A percentile compares a stretch with the other conserved stretches of the same genome.
Conservation (phyloP, 202 grass and related monocot species). For the Setaria viridis region DNA sequence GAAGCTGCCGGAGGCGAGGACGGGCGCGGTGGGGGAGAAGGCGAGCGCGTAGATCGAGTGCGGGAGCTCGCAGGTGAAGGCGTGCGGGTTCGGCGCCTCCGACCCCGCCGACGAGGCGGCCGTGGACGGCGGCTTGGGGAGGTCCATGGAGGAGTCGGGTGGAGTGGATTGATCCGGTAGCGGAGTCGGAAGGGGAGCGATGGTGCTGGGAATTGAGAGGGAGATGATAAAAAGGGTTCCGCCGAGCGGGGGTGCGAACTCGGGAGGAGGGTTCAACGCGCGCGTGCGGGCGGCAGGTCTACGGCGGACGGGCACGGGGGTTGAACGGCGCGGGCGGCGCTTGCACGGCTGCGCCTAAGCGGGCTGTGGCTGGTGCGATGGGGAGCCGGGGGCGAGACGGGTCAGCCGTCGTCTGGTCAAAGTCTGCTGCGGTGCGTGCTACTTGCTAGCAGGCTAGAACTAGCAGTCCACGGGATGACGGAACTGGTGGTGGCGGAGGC, state of each 20-base stretch:
- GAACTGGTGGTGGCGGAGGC: background rate
- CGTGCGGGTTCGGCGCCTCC: constrained; percentile 56
- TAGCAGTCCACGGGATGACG: background rate
- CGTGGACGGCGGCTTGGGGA: constrained; percentile 40
- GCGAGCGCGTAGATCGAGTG: constrained; percentile 94
- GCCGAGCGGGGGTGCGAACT: background rate
- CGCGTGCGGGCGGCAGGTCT: constrained; percentile 21
- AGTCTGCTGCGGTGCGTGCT: background rate
- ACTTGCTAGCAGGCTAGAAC: too few relatives aligned
- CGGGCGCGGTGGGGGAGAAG: constrained; percentile 68
- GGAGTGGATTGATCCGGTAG: constrained; percentile 14
- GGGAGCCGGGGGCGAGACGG: background rate
- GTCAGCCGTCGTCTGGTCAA: constrained; percentile 21
- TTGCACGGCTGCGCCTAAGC: background rate
- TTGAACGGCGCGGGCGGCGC: constrained; percentile 8
- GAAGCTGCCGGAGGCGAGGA: constrained; percentile 91
- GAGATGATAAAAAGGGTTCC: background rate
- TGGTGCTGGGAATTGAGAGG: background rate
- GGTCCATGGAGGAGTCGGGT: constrained; percentile 41
- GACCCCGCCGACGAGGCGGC: constrained; percentile 38
- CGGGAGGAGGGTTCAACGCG: constrained; percentile 26
- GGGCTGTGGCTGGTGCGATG: background rate
- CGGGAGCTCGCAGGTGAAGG: constrained; percentile 82
- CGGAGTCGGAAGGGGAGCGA: background rate
- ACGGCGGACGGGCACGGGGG: constrained; percentile 35